phyloP scores from a whole-genome alignment of 106 monocot species.

The Allium cepa region DNA sequence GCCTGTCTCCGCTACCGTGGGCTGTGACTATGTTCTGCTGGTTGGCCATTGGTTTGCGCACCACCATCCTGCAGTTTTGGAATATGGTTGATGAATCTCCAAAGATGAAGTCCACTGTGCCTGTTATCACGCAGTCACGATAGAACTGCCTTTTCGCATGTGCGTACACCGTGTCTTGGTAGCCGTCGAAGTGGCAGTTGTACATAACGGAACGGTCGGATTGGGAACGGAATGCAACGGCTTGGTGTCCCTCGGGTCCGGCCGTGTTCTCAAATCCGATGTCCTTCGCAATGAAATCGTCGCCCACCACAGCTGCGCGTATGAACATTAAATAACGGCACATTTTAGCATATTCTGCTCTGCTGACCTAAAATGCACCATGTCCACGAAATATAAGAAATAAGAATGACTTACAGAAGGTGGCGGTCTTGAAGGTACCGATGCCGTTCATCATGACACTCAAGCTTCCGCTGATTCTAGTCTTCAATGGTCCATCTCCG shows the following conservation, averaged over 20 bases:
- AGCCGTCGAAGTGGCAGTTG: slow-evolving; percentile 66
- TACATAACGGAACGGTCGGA: slow-evolving; percentile 42
- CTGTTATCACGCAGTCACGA: slow-evolving; percentile 60
- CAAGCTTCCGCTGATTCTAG: slow-evolving; percentile 26
- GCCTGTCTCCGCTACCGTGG: slow-evolving; percentile 40
- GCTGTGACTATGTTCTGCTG: slow-evolving; percentile 71
- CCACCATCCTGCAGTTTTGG: slow-evolving; percentile 61
- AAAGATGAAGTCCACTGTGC: slow-evolving; percentile 85
- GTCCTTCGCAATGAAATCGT: slow-evolving; percentile 29
- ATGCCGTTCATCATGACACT: slow-evolving; percentile 21
- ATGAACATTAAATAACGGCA: neutral
- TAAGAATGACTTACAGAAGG: slow-evolving; percentile 16
- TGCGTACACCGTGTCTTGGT: slow-evolving; percentile 80
- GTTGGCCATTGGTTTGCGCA: slow-evolving; percentile 48
- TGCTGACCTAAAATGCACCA: neutral
- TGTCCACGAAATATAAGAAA: neutral
- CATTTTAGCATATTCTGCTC: neutral
- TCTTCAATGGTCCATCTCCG: slow-evolving; percentile 45
- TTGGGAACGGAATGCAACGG: slow-evolving; percentile 57
- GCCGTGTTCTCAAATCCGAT: slow-evolving; percentile 64
- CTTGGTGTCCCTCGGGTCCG: slow-evolving; percentile 67
- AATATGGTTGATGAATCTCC: slow-evolving; percentile 44
- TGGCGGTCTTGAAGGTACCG: slow-evolving; percentile 42
- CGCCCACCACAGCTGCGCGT: slow-evolving; percentile 18
- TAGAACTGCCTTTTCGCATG: slow-evolving; percentile 65